These are phyloP conservation scores for Stachybotrys chartarum DNA, from an alignment of 2,329 filamentous ascomycete genomes.

Conservation along the genomic window DNA sequence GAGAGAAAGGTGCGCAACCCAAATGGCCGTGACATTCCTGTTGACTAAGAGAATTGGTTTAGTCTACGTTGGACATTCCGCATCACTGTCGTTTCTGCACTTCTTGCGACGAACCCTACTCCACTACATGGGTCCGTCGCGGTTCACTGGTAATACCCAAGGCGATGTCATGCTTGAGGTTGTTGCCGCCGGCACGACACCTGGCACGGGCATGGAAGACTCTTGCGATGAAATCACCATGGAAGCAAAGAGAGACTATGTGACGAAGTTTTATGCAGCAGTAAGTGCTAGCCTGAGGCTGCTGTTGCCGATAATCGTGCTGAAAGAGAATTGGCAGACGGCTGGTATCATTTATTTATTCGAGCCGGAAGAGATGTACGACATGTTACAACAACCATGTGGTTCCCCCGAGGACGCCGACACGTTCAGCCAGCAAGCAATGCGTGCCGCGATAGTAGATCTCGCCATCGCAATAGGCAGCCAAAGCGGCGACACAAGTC, in stretches of 20 bases:
- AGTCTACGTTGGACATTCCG: background rate
- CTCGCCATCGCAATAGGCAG: background rate
- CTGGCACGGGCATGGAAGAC: background rate
- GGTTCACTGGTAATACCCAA: background rate
- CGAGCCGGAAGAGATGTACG: background rate
- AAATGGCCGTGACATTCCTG: background rate
- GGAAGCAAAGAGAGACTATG: background rate
- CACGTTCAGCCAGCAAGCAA: background rate
- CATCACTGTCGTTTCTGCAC: background rate
- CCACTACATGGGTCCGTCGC: background rate
- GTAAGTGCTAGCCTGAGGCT: background rate
- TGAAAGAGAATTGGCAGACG: background rate
- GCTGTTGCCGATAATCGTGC: no score
- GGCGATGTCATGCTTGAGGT: background rate
- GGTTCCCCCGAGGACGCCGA: background rate
- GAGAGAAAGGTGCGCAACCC: background rate
- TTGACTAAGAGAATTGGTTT: background rate
- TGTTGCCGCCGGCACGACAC: background rate
- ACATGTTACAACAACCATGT: background rate
- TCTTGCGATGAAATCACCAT: background rate
- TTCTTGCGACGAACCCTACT: background rate
- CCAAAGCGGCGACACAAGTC: background rate
- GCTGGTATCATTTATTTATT: background rate
- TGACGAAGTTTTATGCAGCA: background rate
- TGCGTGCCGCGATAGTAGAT: background rate